phyloP scores from a whole-genome alignment of 2,329 filamentous ascomycete genomes.

The Stemphylium beticola region DNA sequence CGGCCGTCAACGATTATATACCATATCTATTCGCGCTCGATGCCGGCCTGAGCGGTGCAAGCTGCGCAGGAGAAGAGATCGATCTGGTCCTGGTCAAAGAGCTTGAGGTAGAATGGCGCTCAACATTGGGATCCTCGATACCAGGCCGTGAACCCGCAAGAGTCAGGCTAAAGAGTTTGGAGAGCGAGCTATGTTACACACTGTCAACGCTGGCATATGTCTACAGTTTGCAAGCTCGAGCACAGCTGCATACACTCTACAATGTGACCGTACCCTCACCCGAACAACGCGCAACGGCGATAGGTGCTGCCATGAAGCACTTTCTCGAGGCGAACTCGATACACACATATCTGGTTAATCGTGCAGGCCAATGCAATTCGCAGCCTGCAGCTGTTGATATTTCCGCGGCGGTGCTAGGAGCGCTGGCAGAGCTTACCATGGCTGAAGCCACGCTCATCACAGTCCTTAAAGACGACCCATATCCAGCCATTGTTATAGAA shows the following conservation, averaged over 20 bases:
- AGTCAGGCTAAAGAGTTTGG: slow-evolving; percentile 74
- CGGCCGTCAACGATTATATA: slow-evolving; percentile 76
- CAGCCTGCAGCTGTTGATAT: slow-evolving; percentile 50
- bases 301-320: slow-evolving; percentile 76
- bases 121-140: slow-evolving; percentile 72
- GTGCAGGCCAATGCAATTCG: slow-evolving; percentile 54
- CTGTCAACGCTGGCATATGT: slow-evolving; percentile 78
- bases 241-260: slow-evolving; percentile 75
- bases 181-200: slow-evolving; percentile 82
- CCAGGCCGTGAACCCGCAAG: slow-evolving; percentile 66
- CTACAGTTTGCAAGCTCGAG: slow-evolving; percentile 74
- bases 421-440: slow-evolving; percentile 67
- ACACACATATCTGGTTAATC: slow-evolving; percentile 72
- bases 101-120: slow-evolving; percentile 79
- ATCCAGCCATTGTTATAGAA: slow-evolving; percentile 81
- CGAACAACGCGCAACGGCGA: slow-evolving; percentile 72
- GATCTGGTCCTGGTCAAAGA: slow-evolving; percentile 70
- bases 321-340: slow-evolving; percentile 80
- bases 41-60: slow-evolving; percentile 67
- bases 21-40: slow-evolving; percentile 83
- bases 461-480: slow-evolving; percentile 93
- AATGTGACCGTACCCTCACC: slow-evolving; percentile 59
- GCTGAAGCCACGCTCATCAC: slow-evolving; percentile 90
- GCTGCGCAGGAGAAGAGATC: slow-evolving; percentile 66
- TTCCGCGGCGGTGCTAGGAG: slow-evolving; percentile 52